Conservation (phyloP, 2,329 filamentous ascomycete genomes). For the Neoscytalidium dimidiatum region DNA sequence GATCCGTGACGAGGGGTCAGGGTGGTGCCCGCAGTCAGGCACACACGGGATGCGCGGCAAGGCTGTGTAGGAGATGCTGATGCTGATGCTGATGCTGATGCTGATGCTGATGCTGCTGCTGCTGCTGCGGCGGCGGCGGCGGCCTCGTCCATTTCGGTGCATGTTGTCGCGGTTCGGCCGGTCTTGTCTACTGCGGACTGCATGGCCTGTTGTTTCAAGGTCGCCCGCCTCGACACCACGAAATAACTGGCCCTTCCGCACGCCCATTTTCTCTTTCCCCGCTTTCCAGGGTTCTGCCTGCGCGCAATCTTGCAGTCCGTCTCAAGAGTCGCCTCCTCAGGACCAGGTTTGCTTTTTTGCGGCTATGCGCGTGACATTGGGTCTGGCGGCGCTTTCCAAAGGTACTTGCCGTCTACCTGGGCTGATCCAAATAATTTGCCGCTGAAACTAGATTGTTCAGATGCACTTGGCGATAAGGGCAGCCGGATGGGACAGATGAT, state of each 20-base stretch:
- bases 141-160: not conserved
- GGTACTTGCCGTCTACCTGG: slow-evolving; percentile 4
- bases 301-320: not conserved
- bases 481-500: not conserved
- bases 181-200: not conserved
- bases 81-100: not conserved
- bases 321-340: not conserved
- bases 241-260: not conserved
- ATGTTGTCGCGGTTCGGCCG: not conserved
- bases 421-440: slow-evolving; percentile 4
- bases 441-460: not conserved
- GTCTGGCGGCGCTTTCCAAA: not conserved
- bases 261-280: not conserved
- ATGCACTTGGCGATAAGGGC: not conserved
- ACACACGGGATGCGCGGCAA: not conserved
- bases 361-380: not conserved
- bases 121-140: not conserved
- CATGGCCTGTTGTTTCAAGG: slow-evolving; percentile 8
- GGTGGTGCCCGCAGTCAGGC: not conserved
- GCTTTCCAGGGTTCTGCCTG: not conserved
- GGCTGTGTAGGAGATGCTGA: not conserved
- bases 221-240: not conserved
- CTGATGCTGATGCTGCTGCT: not conserved
- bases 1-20: slow-evolving; percentile 10
- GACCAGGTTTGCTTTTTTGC: not conserved